Conservation (phyloP, 83 land plant species). For the Thuja plicata region DNA sequence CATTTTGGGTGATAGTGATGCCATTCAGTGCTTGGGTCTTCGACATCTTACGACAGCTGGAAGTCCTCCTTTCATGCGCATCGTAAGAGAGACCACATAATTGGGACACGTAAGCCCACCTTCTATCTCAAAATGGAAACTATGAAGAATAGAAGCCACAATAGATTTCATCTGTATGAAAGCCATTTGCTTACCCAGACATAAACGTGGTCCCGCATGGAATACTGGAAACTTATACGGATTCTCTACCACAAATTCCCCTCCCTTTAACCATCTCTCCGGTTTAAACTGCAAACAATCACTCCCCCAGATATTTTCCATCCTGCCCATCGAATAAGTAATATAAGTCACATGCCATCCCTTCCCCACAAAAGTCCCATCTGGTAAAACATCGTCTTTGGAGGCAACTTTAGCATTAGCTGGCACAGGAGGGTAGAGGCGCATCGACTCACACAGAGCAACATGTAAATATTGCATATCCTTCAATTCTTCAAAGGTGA, state of each 20-base stretch:
- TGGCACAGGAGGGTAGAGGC: constrained; percentile 2
- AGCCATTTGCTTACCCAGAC: too few relatives aligned
- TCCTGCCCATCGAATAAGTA: constrained; percentile 14
- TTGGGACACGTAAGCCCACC: too few relatives aligned
- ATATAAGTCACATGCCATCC: not conserved
- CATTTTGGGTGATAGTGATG: too few relatives aligned
- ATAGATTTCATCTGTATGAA: too few relatives aligned
- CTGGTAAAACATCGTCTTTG: not conserved
- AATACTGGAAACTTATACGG: too few relatives aligned
- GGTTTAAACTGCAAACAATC: constrained; percentile 4
- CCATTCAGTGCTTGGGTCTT: too few relatives aligned
- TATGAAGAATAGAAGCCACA: too few relatives aligned
- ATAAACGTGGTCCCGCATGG: too few relatives aligned
- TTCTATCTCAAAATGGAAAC: too few relatives aligned
- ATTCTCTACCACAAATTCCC: not conserved
- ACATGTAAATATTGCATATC: not conserved
- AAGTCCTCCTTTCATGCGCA: too few relatives aligned
- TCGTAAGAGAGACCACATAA: too few relatives aligned
- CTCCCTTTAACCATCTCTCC: constrained; percentile 5
- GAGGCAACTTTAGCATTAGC: not conserved
- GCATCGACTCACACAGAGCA: not conserved
- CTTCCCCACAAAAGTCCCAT: not conserved
- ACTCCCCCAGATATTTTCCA: constrained; percentile 6
- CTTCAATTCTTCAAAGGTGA: constrained; percentile 2
- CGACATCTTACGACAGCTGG: too few relatives aligned